Percentiles rank a stretch among this genome's conserved stretches.
Evolutionary conservation across 805 yeast species (phyloP).

Genomic region (Kockiozyma suomiensis): DNA sequence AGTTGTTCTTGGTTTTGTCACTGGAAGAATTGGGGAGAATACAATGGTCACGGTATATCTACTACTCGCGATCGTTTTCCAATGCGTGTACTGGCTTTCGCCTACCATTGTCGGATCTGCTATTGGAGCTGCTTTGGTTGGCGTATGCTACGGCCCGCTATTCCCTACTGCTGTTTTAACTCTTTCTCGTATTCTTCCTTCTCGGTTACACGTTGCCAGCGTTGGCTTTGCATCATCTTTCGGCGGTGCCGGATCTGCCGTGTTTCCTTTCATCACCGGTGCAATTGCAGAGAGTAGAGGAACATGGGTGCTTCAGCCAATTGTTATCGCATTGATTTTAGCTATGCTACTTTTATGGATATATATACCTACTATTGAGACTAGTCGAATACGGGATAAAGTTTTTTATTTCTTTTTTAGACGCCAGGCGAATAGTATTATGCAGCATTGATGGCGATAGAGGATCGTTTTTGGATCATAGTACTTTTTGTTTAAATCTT

Average conservation of each 20-base stretch:
- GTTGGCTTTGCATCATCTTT: conserved; percentile 75
- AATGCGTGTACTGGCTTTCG: conserved; percentile 53
- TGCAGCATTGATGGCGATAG: background rate
- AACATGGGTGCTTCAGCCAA: conserved; percentile 29
- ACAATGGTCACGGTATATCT: conserved; percentile 47
- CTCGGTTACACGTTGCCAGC: conserved; percentile 61
- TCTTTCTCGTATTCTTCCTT: conserved; percentile 64
- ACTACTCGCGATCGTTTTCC: conserved; percentile 45
- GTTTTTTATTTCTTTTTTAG: conserved; percentile 2
- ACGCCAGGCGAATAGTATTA: background rate
- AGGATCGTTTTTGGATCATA: too few relatives aligned
- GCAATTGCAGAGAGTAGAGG: conserved; percentile 42
- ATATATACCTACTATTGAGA: conserved; percentile 24
- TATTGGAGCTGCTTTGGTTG: conserved; percentile 52
- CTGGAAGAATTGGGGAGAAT: conserved; percentile 37
- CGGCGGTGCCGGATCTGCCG: conserved; percentile 85
- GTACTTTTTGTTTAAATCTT: too few relatives aligned
- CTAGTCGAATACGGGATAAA: conserved; percentile 3
- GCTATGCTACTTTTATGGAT: conserved; percentile 24
- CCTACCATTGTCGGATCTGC: conserved; percentile 52
- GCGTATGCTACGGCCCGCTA: conserved; percentile 67
- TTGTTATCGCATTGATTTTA: conserved; percentile 21
- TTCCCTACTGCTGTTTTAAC: conserved; percentile 74
- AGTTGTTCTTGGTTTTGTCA: conserved; percentile 50
- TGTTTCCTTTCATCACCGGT: conserved; percentile 69